These are phyloP conservation scores for Rosa persica DNA, from an alignment of 306 rosid species.

Conservation along the genomic window DNA sequence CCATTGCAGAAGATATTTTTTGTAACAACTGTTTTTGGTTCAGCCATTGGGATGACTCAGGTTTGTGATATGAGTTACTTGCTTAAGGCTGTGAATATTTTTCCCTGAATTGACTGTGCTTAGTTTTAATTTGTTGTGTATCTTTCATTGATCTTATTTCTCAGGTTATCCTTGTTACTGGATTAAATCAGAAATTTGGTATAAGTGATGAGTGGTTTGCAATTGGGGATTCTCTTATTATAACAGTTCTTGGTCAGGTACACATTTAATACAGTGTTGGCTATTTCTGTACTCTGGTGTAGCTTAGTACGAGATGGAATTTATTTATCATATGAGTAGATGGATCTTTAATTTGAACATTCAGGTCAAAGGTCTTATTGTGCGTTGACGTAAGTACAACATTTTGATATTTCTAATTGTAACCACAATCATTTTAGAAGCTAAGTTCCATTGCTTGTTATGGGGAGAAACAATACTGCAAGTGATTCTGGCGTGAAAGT, in stretches of 20 bases:
- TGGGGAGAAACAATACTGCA: conserved; percentile 15
- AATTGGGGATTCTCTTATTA: conserved; percentile 89
- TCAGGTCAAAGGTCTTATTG: not conserved
- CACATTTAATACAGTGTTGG: not conserved
- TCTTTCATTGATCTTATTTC: conserved; percentile 4
- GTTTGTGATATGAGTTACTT: conserved; percentile 34
- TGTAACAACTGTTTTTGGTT: conserved; percentile 62
- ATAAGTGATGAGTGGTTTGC: conserved; percentile 97
- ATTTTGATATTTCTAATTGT: not conserved
- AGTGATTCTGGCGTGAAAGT: conserved; percentile 24
- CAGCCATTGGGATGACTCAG: conserved; percentile 97
- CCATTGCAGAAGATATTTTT: conserved; percentile 75
- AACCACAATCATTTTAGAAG: not conserved
- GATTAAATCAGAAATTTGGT: conserved; percentile 75
- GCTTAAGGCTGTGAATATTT: not conserved
- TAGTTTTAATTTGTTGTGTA: not conserved
- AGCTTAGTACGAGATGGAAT: conserved; percentile 4
- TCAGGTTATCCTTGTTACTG: conserved; percentile 88
- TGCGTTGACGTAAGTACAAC: not conserved
- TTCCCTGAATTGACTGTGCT: conserved; percentile 15
- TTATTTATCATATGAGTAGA: not conserved
- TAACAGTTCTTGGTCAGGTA: conserved; percentile 96
- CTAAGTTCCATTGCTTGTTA: conserved; percentile 8
- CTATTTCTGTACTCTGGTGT: conserved; percentile 12
- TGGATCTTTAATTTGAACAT: not conserved